These are phyloP conservation scores for Fraxinus sp. DNA, from an alignment of 305 asterid species.

Conservation along the genomic window DNA sequence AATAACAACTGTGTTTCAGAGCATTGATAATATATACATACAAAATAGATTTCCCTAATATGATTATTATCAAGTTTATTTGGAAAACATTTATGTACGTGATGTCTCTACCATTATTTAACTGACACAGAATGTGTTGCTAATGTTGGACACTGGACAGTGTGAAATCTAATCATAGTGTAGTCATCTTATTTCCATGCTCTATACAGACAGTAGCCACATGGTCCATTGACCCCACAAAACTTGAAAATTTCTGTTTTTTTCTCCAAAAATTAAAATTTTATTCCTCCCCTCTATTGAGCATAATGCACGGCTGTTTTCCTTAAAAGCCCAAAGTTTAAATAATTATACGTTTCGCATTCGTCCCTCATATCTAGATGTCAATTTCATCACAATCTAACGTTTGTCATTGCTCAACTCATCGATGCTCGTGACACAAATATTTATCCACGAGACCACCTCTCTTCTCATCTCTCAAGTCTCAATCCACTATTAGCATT, in stretches of 20 bases:
- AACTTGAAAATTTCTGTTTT: neutral
- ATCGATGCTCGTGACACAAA: neutral
- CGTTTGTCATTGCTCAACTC: neutral
- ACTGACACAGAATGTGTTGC: neutral
- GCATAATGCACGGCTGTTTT: neutral
- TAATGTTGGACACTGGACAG: neutral
- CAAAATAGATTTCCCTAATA: neutral
- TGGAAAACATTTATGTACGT: neutral
- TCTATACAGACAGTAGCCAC: neutral
- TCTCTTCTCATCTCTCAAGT: neutral
- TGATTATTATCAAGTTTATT: neutral
- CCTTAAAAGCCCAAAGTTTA: neutral
- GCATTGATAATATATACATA: neutral
- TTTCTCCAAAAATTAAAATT: neutral
- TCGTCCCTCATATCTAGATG: neutral
- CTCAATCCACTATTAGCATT: neutral
- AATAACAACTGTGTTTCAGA: constrained; percentile 1
- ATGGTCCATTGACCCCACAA: neutral
- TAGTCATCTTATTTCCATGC: neutral
- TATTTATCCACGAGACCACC: neutral
- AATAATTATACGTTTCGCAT: neutral
- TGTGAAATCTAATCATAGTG: neutral
- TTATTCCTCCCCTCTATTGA: neutral
- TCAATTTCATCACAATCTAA: neutral
- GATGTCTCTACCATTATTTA: neutral